Evolutionary conservation across 768 basidiomycete genomes (phyloP), one percentile per base, ranked within the genome.

Genomic region (Tremella yokohamensis): DNA sequence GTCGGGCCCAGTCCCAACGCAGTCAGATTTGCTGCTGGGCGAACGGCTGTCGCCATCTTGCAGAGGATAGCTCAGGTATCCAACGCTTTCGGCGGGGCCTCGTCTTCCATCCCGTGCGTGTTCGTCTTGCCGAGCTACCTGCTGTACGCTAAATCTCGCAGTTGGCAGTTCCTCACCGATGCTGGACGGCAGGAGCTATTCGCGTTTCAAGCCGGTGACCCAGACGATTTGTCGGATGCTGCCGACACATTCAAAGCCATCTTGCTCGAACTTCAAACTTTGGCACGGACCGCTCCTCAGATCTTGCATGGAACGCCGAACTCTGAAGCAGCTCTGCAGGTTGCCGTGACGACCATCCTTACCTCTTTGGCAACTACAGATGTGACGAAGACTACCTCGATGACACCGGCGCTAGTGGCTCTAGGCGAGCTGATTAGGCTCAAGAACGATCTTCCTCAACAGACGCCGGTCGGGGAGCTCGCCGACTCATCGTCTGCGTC

Each of bases 101-200:
- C 29, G 11, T 34, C 29, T 34, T 4, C 29, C 6, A 34, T 34
- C 29, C 29, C 29, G n/a, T 45, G 7, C 18, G 18, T 18, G 42
- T 45, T 45, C 22, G 39, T 45, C 15, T 45, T 16, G 6, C n/a
- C 22, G 8, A 45, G 22, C 42, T 8, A 45, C 8, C n/a, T 37
- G 54, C 38, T 42, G 26, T 24, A 39, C 12, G 51, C 60, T 40
- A 42, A 52, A 6, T 16, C 4, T n/a, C 29, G 4, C 29, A 72
- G 70, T 18, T 72, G 70, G 63, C 58, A 61, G 20, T 49, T 62
- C 13, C 49, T 66, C 2, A 38, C 63, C 1, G 69, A 73, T 58
- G 59, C 54, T 4, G 47, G 60, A 11, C 56, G 68, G 15, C 68
- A 70, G 45, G 53, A 49, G 1, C 51, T 73, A 3, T 61, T 51